These are phyloP conservation scores for Pseudotulostoma volvatum DNA, from an alignment of 495 filamentous ascomycete genomes.

Conservation along the genomic window DNA sequence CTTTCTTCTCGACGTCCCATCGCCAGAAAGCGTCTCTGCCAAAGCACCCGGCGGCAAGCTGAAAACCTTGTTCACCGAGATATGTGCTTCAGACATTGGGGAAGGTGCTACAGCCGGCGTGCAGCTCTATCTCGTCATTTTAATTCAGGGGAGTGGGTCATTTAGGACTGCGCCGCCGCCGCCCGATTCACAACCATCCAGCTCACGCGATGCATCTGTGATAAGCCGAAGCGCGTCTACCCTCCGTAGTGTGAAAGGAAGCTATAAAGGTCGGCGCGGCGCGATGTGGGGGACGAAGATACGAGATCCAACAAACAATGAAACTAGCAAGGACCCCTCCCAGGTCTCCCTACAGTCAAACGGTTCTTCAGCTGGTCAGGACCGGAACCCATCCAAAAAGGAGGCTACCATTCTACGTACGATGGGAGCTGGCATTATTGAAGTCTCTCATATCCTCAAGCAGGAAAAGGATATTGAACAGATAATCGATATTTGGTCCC, in stretches of 20 bases:
- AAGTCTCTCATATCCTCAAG: conserved; percentile 59
- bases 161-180: conserved; percentile 21
- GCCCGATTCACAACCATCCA: conserved; percentile 14
- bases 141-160: conserved; percentile 49
- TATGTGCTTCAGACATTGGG: conserved; percentile 68
- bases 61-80: conserved; percentile 75
- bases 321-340: conserved; percentile 27
- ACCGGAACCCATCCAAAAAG: conserved; percentile 25
- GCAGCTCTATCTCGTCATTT: conserved; percentile 71
- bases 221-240: conserved; percentile 15
- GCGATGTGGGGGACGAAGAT: conserved; percentile 56
- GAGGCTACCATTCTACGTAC: conserved; percentile 41
- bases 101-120: conserved; percentile 48
- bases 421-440: conserved; percentile 68
- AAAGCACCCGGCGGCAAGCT: conserved; percentile 44
- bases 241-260: conserved; percentile 21
- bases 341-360: conserved; percentile 32
- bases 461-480: conserved; percentile 64
- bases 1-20: conserved; percentile 63
- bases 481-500: conserved; percentile 63
- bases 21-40: conserved; percentile 46
- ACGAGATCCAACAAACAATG: conserved; percentile 15
- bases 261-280: conserved; percentile 49
- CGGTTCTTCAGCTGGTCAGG: conserved; percentile 33
- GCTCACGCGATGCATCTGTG: conserved; percentile 22